Base-by-base conservation (phyloP, 768 basidiomycete species). In the Daedalea quercina region DNA sequence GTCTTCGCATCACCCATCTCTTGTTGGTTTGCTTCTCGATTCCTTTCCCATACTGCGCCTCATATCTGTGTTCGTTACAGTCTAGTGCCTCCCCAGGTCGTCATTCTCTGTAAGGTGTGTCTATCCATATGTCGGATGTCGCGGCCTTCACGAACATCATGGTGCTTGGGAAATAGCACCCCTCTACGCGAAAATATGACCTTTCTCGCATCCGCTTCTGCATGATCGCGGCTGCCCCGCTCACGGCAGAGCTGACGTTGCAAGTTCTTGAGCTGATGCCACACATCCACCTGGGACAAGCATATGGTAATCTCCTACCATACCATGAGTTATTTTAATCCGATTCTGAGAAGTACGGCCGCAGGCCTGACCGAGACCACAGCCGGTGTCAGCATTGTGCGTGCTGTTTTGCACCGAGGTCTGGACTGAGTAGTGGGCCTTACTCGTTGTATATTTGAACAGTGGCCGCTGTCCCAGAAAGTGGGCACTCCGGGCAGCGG, bases 251-350 rank as follows among this genome's bases (percentile, higher is more conserved):
- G 44, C 55, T 73, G 20, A 63, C 57, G 48, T 60, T 74, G 43
- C 69, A 75, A 45, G 62, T 85, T 15, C 71, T 75, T 31, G 64
- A 69, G 24, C 63, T 82, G 41, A 65, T 84, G 50, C 82, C 82
- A 0, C 62, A 76, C 40, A 78, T 78, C 0, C 68, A 76, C 47
- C 75, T 85, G 35, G 82, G 82, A 3, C 83, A 85, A 63, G 78
- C 76, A 8, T 84, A 81, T 50, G 83, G 82, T 78, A 17, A 31
- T 4, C 28, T 31, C 28, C n/a, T n/a, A n/a, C n/a, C n/a, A n/a
- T n/a, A n/a, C n/a, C n/a, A n/a, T n/a, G n/a, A n/a, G n/a, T n/a
- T n/a, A n/a, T n/a, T n/a, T n/a, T n/a, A n/a, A n/a, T n/a, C n/a
- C n/a, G n/a, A n/a, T n/a, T n/a, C n/a, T n/a, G n/a, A n/a, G n/a